Base-by-base conservation (phyloP, 2,329 filamentous ascomycete genomes). In the Verticillium klebahnii region DNA sequence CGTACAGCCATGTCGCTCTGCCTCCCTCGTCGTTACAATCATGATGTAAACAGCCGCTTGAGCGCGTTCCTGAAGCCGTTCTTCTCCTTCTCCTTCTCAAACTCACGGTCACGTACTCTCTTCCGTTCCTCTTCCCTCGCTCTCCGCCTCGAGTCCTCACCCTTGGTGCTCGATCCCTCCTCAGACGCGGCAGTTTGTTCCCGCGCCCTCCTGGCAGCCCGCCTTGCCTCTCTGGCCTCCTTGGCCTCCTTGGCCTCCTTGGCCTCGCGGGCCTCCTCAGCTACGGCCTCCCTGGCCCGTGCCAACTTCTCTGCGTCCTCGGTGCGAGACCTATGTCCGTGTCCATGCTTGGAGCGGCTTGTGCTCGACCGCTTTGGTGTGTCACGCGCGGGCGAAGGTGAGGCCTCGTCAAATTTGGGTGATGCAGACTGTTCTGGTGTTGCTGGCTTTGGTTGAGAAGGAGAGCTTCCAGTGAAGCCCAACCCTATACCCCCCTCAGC, bases 11-110 rank as follows among this genome's bases (percentile, higher is more conserved):
- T 23, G 45, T 7, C 19, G 23, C n/a, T 23, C 2, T n/a, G 19
- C 9, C 6, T 50, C 12, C 17, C 19, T 50, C 19, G 19, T 50
- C 45, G 19, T 50, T 25, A 23, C 45, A 23, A 36, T 59, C 60
- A 62, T 55, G 61, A 74, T n/a, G 65, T 68, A 61, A 78, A 77
- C 11, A 78, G 36, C 63, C 71, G 75, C 70, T 75, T 78, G 40
- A 78, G 70, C n/a, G 71, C 67, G 9, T 70, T 73, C 62, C 72
- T 73, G 60, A 78, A 61, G 1, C 74, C 74, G 8, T 66, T 63
- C 56, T 66, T 62, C 34, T 58, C 60, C 34, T 50, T 62, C 54
- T 67, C 70, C 56, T 69, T 68, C 61, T 66, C 67, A 5, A 67
- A 63, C 32, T 63, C 61, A 19, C 57, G 36, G 45, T 65, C 57